Base-by-base conservation (phyloP, 2,329 filamentous ascomycete genomes). In the Madurella fahalii region DNA sequence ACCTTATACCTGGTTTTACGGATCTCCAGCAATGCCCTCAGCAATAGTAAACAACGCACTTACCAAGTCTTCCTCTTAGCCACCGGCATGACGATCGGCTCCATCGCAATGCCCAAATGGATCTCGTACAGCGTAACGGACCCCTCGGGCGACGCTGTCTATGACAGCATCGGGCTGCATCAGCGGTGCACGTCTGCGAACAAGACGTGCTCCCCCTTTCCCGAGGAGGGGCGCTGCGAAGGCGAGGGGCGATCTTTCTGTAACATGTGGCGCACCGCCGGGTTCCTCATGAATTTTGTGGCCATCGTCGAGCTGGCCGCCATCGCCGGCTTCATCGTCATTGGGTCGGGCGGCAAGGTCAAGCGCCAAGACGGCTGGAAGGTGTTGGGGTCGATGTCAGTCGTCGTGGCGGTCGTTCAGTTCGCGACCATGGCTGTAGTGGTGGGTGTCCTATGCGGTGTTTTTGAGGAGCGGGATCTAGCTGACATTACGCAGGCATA, bases 181-280 rank as follows among this genome's bases (percentile, higher is more conserved):
- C 81, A 80, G 63, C 85, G 84, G 68, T 99, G 93, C 73, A 88
- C 86, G 51, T 87, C 82, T 75, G 89, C 54, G 81, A 81, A 43
- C 77, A 82, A 47, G 72, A 74, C n/a, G 71, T 63, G 60, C 50
- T 7, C 20, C 1, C 53, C 39, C 45, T 63, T 62, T 42, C 60
- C 61, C 58, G 86, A 90, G 50, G 81, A 86, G 63, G 79, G 83
- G 49, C 83, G 85, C 65, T 56, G 57, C 20, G 44, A 31, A 4
- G 40, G n/a, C 16, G 47, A 42, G 18, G 30, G 30, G 18, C 37
- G 31, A 8, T 49, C 50, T 4, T 96, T 97, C 73, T 97, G 94
- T 77, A 87, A 85, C 64, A 87, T 95, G 80, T 99, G 93, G 93
- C 82, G 89, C 56, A 90, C 85, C 25, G 85, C 90, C 37, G 91